These are phyloP conservation scores for Rhodotorula diobovata DNA, from an alignment of 768 basidiomycete genomes.

Conservation along the genomic window DNA sequence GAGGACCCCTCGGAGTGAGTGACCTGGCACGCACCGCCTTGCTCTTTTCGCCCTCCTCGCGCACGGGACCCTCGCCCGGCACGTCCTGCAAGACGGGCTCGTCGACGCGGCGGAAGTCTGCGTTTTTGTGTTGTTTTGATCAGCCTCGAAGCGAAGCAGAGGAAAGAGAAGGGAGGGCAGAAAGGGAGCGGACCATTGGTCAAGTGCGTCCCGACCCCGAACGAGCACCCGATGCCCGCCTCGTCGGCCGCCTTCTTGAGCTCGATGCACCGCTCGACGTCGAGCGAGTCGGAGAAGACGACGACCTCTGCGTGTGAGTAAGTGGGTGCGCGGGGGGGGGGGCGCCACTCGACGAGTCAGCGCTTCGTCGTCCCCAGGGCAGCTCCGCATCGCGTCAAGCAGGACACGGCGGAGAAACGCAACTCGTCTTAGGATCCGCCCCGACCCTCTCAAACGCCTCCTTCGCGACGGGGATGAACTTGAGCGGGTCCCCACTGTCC, in stretches of 20 bases:
- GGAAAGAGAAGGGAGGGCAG: background rate
- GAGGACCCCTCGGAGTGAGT: too few species aligned
- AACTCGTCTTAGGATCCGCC: conserved; percentile 59
- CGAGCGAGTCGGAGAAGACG: conserved; percentile 78
- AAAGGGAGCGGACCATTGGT: conserved; percentile 44
- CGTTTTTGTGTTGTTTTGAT: background rate
- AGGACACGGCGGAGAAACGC: background rate
- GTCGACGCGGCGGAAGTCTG: conserved; percentile 36
- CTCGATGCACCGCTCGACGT: conserved; percentile 63
- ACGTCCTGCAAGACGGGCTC: conserved; percentile 42
- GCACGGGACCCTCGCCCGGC: conserved; percentile 46
- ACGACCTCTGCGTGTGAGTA: conserved; percentile 52
- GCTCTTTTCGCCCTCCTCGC: conserved; percentile 55
- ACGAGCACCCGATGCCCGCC: conserved; percentile 69
- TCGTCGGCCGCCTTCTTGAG: conserved; percentile 68
- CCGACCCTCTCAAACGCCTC: conserved; percentile 66
- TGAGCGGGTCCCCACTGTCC: conserved; percentile 84
- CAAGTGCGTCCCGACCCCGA: conserved; percentile 88
- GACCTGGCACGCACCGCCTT: conserved; percentile 55
- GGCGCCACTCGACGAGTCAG: too few species aligned
- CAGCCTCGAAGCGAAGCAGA: background rate
- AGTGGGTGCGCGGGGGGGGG: too few species aligned
- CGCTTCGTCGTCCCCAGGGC: too few species aligned
- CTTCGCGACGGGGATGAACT: conserved; percentile 70
- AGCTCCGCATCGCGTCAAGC: too few species aligned